phyloP scores from a whole-genome alignment of 2,329 filamentous ascomycete species.

The Cyphellophora europaea region DNA sequence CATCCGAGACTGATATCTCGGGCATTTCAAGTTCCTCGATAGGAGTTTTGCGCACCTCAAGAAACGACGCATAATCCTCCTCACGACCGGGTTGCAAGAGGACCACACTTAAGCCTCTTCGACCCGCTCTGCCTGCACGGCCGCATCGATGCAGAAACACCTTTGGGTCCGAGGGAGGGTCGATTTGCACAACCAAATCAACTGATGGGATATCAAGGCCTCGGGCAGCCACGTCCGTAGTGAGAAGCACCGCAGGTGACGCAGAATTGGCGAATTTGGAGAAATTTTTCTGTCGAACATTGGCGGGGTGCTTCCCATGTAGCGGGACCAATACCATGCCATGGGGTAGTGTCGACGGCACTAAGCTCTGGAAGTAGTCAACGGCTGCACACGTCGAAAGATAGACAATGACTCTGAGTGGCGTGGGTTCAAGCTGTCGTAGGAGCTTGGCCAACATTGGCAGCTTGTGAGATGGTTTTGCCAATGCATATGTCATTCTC shows the following conservation, averaged over 20 bases:
- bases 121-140: slow-evolving; percentile 53
- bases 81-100: slow-evolving; percentile 78
- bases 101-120: slow-evolving; percentile 72
- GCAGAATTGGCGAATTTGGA: slow-evolving; percentile 66
- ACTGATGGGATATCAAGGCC: slow-evolving; percentile 88
- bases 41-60: slow-evolving; percentile 80
- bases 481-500: slow-evolving; percentile 78
- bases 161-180: slow-evolving; percentile 79
- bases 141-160: slow-evolving; percentile 62
- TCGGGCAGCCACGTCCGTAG: slow-evolving; percentile 83
- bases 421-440: slow-evolving; percentile 57
- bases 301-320: slow-evolving; percentile 84
- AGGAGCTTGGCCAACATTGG: slow-evolving; percentile 65
- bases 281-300: slow-evolving; percentile 83
- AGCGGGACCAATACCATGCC: slow-evolving; percentile 65
- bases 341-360: slow-evolving; percentile 60
- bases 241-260: slow-evolving; percentile 71
- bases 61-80: slow-evolving; percentile 80
- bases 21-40: slow-evolving; percentile 37
- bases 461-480: slow-evolving; percentile 70
- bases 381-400: slow-evolving; percentile 89
- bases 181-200: slow-evolving; percentile 82
- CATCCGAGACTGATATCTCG: background rate
- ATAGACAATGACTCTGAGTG: slow-evolving; percentile 82
- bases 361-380: slow-evolving; percentile 80